Percentiles rank a stretch among this genome's conserved stretches.
Evolutionary conservation across 371 early-diverging fungal species (phyloP).

Genomic region (Mortierella sp.): DNA sequence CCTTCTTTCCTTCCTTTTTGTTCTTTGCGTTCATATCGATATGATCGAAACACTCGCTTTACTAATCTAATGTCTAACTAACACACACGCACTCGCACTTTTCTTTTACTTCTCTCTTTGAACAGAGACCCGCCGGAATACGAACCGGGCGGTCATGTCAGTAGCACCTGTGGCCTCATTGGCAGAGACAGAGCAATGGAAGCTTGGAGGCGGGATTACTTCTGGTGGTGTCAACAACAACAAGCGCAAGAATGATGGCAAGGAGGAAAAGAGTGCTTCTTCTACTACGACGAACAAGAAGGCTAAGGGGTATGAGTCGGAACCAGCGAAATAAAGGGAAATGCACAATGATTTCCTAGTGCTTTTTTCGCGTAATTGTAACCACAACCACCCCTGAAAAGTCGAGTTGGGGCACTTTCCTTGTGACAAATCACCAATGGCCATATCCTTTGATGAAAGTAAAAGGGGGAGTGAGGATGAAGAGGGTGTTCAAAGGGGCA

Average conservation of each 20-base stretch:
- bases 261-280: slow-evolving; percentile 3
- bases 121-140: slow-evolving; percentile 73
- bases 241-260: slow-evolving; percentile 34
- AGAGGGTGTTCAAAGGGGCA: neutral
- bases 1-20: neutral
- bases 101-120: neutral
- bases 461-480: no score
- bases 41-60: no score
- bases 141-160: slow-evolving; percentile 66
- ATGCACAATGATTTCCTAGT: no score
- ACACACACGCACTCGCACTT: neutral
- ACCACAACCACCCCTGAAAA: no score
- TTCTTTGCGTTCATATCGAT: neutral
- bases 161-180: slow-evolving; percentile 57
- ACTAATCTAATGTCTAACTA: no score
- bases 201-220: slow-evolving; percentile 33
- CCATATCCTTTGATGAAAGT: no score
- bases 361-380: neutral
- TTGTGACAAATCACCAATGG: no score
- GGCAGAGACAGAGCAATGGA: slow-evolving; percentile 50
- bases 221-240: neutral
- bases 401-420: no score
- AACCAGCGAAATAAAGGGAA: neutral
- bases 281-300: slow-evolving; percentile 29
- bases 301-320: slow-evolving; percentile 21